Evolutionary conservation across 169 alveolate species (phyloP).

Genomic region (Blepharisma undulans): DNA sequence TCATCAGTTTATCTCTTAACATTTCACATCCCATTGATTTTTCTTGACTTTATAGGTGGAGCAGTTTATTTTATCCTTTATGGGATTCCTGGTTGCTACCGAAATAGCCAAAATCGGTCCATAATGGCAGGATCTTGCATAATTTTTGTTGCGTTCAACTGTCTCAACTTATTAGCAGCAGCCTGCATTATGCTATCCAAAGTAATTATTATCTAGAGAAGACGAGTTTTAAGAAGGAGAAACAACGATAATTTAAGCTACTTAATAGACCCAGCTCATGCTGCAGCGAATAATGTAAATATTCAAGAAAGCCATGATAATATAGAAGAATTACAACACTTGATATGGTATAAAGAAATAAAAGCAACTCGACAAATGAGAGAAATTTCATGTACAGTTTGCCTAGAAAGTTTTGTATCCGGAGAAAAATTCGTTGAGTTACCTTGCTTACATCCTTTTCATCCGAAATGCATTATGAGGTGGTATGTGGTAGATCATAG

Average conservation of each 20-base stretch:
- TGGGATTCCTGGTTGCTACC: not conserved
- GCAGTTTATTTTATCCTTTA: not conserved
- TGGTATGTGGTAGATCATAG: conserved; percentile 34
- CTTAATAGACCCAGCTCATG: not conserved
- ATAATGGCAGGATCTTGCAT: not conserved
- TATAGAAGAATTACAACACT: not conserved
- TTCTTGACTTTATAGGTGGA: not conserved
- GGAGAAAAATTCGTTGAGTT: conserved; percentile 26
- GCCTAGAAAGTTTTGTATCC: conserved; percentile 37
- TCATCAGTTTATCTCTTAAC: not conserved
- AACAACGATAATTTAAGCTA: not conserved
- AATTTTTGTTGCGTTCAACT: not conserved
- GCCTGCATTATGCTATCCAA: not conserved
- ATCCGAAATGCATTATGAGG: conserved; percentile 40
- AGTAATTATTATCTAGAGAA: not conserved
- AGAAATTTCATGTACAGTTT: conserved; percentile 36
- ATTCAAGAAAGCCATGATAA: not conserved
- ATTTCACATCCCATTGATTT: not conserved
- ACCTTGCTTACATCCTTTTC: conserved; percentile 52
- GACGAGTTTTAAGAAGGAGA: not conserved
- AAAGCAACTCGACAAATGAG: not conserved
- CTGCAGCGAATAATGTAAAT: not conserved
- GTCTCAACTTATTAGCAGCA: not conserved
- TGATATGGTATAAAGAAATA: not conserved
- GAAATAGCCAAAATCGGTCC: not conserved